These are phyloP conservation scores for Dujonia santamariae DNA, from an alignment of 1,139 yeast species.

Conservation along the genomic window DNA sequence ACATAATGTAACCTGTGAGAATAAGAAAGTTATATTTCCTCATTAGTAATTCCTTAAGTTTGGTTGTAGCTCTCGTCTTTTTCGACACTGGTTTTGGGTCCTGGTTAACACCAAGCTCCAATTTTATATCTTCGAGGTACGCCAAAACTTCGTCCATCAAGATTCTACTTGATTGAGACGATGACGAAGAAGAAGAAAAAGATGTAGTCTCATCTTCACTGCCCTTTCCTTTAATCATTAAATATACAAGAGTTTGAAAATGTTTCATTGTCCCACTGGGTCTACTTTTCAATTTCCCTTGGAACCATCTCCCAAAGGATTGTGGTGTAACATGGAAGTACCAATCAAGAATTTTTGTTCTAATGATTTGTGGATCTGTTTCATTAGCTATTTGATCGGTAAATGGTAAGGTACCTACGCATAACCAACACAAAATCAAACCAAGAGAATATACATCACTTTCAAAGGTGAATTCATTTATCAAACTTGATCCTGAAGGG, in stretches of 20 bases:
- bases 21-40: too few species aligned
- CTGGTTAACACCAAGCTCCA: slow-evolving; percentile 12
- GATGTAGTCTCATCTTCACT: slow-evolving; percentile 6
- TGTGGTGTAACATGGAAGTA: slow-evolving; percentile 19
- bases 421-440: slow-evolving; percentile 69
- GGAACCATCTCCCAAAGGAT: slow-evolving; percentile 27
- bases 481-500: slow-evolving; percentile 20
- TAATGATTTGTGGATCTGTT: slow-evolving; percentile 28
- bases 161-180: slow-evolving; percentile 8
- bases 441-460: slow-evolving; percentile 85
- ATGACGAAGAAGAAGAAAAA: too few species aligned
- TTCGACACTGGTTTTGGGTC: slow-evolving; percentile 2
- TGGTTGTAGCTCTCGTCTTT: neutral
- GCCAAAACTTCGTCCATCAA: slow-evolving; percentile 17
- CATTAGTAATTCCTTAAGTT: too few species aligned
- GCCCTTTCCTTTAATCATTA: slow-evolving; percentile 31
- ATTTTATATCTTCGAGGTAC: slow-evolving; percentile 19
- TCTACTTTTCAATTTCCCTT: slow-evolving; percentile 2
- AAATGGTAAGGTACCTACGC: slow-evolving; percentile 70
- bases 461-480: slow-evolving; percentile 56
- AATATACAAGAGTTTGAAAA: slow-evolving; percentile 23
- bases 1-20: too few species aligned
- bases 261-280: slow-evolving; percentile 14
- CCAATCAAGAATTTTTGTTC: slow-evolving; percentile 30
- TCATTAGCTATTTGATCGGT: slow-evolving; percentile 25